Percentiles rank a stretch among this genome's conserved stretches.
phyloP scores from a whole-genome alignment of 805 yeast species.

The Ogataea methylovora region DNA sequence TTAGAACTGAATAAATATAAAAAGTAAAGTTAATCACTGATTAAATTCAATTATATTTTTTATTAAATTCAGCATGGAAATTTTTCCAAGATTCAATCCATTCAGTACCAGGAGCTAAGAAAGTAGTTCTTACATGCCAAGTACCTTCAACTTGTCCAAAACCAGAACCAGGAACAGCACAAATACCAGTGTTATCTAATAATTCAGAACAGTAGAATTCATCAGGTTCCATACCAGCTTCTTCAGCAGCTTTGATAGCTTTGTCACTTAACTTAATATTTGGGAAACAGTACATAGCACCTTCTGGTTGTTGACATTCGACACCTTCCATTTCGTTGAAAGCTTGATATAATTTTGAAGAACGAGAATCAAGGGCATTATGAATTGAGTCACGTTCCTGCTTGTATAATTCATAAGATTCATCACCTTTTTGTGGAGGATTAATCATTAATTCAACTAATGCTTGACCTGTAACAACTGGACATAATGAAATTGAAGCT shows the following conservation, averaged over 20 bases:
- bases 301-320: constrained; percentile 82
- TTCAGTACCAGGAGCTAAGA: constrained; percentile 89
- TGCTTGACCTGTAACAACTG: constrained; percentile 94
- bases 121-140: constrained; percentile 91
- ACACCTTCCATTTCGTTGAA: constrained; percentile 77
- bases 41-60: constrained; percentile 36
- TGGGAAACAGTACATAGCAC: constrained; percentile 98
- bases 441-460: constrained; percentile 87
- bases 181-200: constrained; percentile 84
- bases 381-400: constrained; percentile 58
- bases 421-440: constrained; percentile 79
- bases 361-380: constrained; percentile 53
- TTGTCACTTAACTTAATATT: constrained; percentile 54
- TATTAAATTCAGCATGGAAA: constrained; percentile 72
- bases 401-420: constrained; percentile 60
- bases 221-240: constrained; percentile 57
- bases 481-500: constrained; percentile 87
- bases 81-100: constrained; percentile 75
- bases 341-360: constrained; percentile 57
- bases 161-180: constrained; percentile 97
- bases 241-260: constrained; percentile 56
- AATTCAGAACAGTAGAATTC: constrained; percentile 83
- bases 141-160: constrained; percentile 91
- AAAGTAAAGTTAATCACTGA: neutral
- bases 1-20: neutral